Conservation (phyloP, 805 yeast species). For the Metschnikowia kunwiensis region DNA sequence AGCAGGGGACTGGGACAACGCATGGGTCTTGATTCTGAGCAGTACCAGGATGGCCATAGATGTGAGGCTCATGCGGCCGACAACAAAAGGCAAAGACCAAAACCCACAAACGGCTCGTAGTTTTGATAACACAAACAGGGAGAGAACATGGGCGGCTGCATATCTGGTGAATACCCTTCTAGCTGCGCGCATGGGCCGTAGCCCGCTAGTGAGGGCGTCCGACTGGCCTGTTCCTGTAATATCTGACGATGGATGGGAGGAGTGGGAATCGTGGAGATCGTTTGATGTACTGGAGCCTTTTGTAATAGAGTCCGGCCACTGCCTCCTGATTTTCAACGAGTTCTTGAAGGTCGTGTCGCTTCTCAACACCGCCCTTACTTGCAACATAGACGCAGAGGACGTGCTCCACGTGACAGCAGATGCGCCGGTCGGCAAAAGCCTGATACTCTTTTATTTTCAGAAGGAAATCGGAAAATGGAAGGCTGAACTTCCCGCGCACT, state of each 20-base stretch:
- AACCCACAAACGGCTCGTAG: slow-evolving; percentile 1
- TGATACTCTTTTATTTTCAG: slow-evolving; percentile 9
- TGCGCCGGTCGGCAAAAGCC: neutral
- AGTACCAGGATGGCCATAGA: slow-evolving; percentile 25
- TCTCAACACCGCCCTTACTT: slow-evolving; percentile 23
- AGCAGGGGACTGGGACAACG: slow-evolving; percentile 25
- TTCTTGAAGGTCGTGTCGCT: slow-evolving; percentile 17
- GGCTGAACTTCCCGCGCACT: slow-evolving; percentile 16
- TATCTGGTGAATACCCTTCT: slow-evolving; percentile 22
- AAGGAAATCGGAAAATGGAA: slow-evolving; percentile 10
- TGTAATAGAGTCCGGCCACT: slow-evolving; percentile 21
- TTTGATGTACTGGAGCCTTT: slow-evolving; percentile 8
- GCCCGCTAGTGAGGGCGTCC: slow-evolving; percentile 22
- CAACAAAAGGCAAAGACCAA: neutral
- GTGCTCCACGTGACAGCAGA: neutral
- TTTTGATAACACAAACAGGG: slow-evolving; percentile 18
- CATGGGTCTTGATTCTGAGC: slow-evolving; percentile 24
- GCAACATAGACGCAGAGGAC: slow-evolving; percentile 17
- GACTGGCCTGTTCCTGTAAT: slow-evolving; percentile 26
- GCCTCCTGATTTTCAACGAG: slow-evolving; percentile 21
- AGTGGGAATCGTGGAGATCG: slow-evolving; percentile 25
- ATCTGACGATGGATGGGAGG: slow-evolving; percentile 26
- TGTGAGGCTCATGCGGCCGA: slow-evolving; percentile 21
- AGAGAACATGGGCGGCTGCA: slow-evolving; percentile 26
- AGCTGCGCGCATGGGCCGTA: slow-evolving; percentile 24